Conservation (phyloP, 129 eudicot genomes). For the sunflower (Helianthus annuus) region DNA sequence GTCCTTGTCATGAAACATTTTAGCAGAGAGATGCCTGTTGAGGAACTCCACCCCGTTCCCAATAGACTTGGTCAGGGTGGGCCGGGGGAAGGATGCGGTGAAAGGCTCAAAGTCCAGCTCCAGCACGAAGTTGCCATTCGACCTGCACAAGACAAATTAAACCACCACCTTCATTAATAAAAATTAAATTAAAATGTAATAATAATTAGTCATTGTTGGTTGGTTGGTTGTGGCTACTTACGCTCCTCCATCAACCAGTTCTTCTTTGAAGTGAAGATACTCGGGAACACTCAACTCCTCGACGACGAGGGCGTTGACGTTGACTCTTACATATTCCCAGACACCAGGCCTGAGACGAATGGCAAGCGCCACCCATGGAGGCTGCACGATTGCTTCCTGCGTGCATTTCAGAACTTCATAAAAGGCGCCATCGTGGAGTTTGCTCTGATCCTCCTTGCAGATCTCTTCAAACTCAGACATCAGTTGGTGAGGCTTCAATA, state of each 20-base stretch:
- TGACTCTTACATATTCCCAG: slow-evolving; percentile 87
- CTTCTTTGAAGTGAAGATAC: slow-evolving; percentile 80
- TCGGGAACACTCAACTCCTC: slow-evolving; percentile 70
- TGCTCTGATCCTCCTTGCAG: slow-evolving; percentile 44
- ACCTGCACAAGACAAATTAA: too few relatives aligned
- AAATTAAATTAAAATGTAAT: too few relatives aligned
- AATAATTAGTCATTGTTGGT: too few relatives aligned
- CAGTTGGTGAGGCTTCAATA: slow-evolving; percentile 83
- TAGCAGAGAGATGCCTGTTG: slow-evolving; percentile 92
- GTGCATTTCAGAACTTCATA: slow-evolving; percentile 76
- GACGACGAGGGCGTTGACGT: slow-evolving; percentile 55
- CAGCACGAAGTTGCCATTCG: slow-evolving; percentile 78
- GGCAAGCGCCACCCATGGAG: slow-evolving; percentile 94
- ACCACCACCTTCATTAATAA: too few relatives aligned
- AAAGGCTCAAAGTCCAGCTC: slow-evolving; percentile 95
- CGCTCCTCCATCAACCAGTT: slow-evolving; percentile 43
- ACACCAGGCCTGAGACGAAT: slow-evolving; percentile 92
- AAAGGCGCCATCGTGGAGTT: slow-evolving; percentile 71
- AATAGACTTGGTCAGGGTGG: slow-evolving; percentile 88
- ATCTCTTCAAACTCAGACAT: slow-evolving; percentile 76
- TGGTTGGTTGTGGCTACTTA: too few relatives aligned
- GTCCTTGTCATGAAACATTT: slow-evolving; percentile 95
- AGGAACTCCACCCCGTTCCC: slow-evolving; percentile 99
- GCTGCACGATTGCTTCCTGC: slow-evolving; percentile 88
- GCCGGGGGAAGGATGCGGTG: slow-evolving; percentile 78